Conservation (phyloP, 2,329 filamentous ascomycete species). For the Venturia effusa region DNA sequence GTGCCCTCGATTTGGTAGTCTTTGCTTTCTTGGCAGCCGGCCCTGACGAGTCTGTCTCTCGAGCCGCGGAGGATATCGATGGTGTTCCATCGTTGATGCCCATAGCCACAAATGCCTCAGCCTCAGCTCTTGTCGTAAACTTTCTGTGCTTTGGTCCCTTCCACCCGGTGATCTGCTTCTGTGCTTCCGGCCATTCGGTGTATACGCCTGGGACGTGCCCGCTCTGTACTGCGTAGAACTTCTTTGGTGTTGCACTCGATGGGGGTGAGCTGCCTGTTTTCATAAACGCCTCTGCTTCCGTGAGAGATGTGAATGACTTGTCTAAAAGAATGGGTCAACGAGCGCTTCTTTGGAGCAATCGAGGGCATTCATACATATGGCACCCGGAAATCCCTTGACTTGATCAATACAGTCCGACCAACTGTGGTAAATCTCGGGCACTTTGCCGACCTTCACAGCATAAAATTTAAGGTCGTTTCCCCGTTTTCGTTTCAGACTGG, state of each 20-base stretch:
- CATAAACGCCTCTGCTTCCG: constrained; percentile 71
- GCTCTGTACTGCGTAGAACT: constrained; percentile 50
- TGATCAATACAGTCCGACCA: constrained; percentile 54
- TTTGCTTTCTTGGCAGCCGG: constrained; percentile 28
- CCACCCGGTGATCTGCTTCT: constrained; percentile 62
- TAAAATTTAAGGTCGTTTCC: constrained; percentile 43
- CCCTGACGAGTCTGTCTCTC: not conserved
- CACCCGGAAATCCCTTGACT: constrained; percentile 35
- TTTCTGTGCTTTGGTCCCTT: constrained; percentile 49
- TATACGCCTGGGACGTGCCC: constrained; percentile 52
- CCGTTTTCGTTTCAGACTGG: constrained; percentile 9
- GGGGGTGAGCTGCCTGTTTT: constrained; percentile 33
- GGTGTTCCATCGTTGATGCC: constrained; percentile 10
- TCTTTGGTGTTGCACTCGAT: constrained; percentile 27
- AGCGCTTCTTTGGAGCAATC: not conserved
- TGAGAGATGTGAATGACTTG: constrained; percentile 63
- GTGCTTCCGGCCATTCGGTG: constrained; percentile 56
- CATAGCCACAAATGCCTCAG: constrained; percentile 58
- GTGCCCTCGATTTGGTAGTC: constrained; percentile 17
- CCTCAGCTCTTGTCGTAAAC: constrained; percentile 49
- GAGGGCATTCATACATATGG: not conserved
- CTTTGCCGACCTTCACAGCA: constrained; percentile 49
- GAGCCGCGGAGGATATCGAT: not conserved
- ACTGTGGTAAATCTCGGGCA: constrained; percentile 51
- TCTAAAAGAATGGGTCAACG: constrained; percentile 37